These are phyloP conservation scores for Emericellopsis terricola DNA, from an alignment of 495 filamentous ascomycete genomes.

Conservation along the genomic window DNA sequence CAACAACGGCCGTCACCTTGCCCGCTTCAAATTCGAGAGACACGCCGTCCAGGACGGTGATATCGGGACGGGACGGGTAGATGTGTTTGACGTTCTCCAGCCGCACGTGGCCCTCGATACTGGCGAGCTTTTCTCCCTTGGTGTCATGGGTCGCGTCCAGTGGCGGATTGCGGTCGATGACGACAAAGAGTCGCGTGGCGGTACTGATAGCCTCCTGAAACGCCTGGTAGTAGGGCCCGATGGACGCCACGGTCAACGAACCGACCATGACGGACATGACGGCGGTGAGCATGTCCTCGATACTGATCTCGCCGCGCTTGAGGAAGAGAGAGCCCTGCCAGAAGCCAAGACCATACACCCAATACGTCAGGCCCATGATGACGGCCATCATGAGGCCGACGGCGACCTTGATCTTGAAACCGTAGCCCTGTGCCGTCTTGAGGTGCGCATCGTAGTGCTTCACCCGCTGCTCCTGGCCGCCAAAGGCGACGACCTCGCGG, in stretches of 20 bases:
- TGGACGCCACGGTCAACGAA: conserved; percentile 19
- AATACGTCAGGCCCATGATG: conserved; percentile 20
- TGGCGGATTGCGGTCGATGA: conserved; percentile 9
- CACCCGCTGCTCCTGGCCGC: conserved; percentile 1
- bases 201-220: conserved; percentile 14
- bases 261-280: conserved; percentile 64
- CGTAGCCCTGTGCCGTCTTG: conserved; percentile 43
- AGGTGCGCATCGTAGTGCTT: conserved; percentile 39
- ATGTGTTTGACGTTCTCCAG: conserved; percentile 29
- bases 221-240: conserved; percentile 11
- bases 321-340: conserved; percentile 12
- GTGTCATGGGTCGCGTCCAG: conserved; percentile 6
- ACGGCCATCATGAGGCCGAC: not conserved
- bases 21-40: conserved; percentile 37
- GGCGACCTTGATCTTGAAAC: conserved; percentile 14
- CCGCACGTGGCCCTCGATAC: conserved; percentile 20
- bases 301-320: conserved; percentile 6
- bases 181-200: conserved; percentile 13
- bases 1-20: conserved; percentile 53
- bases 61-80: conserved; percentile 39
- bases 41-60: conserved; percentile 25
- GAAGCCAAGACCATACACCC: conserved; percentile 7
- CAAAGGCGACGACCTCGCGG: conserved; percentile 21
- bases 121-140: conserved; percentile 6
- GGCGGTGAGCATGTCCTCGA: conserved; percentile 8